phyloP scores from a whole-genome alignment of 2,329 filamentous ascomycete species.

The Verticillium zaregamsianum region DNA sequence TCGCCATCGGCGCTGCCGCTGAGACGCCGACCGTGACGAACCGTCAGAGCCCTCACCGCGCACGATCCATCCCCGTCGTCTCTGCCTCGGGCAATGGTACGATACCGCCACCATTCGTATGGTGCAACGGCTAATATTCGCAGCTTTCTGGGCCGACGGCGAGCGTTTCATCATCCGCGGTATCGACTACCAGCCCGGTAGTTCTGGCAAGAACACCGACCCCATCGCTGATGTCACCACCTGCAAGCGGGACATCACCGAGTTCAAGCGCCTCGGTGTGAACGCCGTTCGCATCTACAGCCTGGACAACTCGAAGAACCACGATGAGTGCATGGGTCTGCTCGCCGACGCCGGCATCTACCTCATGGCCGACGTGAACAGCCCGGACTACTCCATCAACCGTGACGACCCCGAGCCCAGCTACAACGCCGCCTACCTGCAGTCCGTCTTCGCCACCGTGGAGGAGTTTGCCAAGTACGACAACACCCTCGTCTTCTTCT shows the following conservation, averaged over 20 bases:
- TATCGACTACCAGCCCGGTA: constrained; percentile 59
- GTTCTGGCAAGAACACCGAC: constrained; percentile 55
- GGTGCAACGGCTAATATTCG: not conserved
- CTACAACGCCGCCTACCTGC: constrained; percentile 85
- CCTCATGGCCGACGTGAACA: constrained; percentile 88
- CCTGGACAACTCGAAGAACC: constrained; percentile 73
- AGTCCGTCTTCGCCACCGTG: constrained; percentile 80
- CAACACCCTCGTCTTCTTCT: constrained; percentile 86
- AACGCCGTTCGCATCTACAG: constrained; percentile 93
- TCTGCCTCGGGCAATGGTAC: constrained; percentile 50
- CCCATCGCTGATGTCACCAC: constrained; percentile 66
- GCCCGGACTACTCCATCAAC: constrained; percentile 83
- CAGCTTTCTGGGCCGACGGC: constrained; percentile 53
- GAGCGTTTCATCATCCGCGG: constrained; percentile 57
- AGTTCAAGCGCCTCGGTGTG: constrained; percentile 82
- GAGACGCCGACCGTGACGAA: constrained; percentile 18
- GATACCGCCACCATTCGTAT: not conserved
- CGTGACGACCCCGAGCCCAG: constrained; percentile 65
- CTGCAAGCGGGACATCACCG: constrained; percentile 75
- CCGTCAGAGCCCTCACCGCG: constrained; percentile 42
- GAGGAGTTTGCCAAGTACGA: constrained; percentile 77
- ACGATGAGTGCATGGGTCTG: constrained; percentile 80
- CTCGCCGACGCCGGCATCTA: constrained; percentile 86
- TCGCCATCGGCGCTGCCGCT: constrained; percentile 41
- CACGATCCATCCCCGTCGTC: constrained; percentile 44